Evolutionary conservation across 345 rosid species (phyloP).

Genomic region (Hypericum perforatum): DNA sequence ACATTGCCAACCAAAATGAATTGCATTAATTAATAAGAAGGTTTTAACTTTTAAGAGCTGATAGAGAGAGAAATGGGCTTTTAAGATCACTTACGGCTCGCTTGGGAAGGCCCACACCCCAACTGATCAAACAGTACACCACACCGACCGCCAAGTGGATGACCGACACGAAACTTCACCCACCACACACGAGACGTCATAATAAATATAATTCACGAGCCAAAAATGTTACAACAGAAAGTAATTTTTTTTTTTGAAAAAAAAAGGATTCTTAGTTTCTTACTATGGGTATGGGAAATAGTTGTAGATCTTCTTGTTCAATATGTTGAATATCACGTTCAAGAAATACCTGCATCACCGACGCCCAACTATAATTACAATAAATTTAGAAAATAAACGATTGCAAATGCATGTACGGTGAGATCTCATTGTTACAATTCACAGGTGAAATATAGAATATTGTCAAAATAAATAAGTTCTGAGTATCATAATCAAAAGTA

Average conservation of each 20-base stretch:
- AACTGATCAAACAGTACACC: conserved; percentile 77
- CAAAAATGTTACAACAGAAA: neutral
- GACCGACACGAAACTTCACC: conserved; percentile 77
- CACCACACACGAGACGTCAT: neutral
- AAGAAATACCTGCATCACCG: conserved; percentile 39
- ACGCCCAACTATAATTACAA: neutral
- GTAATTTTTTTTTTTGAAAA: neutral
- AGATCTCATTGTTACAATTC: too few relatives aligned
- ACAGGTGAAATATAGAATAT: too few relatives aligned
- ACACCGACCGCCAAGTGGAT: conserved; percentile 89
- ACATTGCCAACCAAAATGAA: neutral
- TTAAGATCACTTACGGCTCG: conserved; percentile 63
- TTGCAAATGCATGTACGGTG: too few relatives aligned
- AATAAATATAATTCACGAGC: neutral
- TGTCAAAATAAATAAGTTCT: too few relatives aligned
- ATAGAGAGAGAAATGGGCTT: neutral
- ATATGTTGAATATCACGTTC: conserved; percentile 63
- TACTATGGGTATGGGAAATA: conserved; percentile 97
- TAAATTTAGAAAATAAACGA: neutral
- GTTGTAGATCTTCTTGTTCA: conserved; percentile 96
- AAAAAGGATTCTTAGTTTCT: conserved; percentile 37
- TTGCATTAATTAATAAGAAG: neutral
- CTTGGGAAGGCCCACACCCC: conserved; percentile 93
- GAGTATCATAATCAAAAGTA: too few relatives aligned
- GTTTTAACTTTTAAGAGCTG: too few relatives aligned